These are phyloP conservation scores for Ambrosia artemisiifolia DNA, from an alignment of 129 eudicot genomes.

Conservation along the genomic window DNA sequence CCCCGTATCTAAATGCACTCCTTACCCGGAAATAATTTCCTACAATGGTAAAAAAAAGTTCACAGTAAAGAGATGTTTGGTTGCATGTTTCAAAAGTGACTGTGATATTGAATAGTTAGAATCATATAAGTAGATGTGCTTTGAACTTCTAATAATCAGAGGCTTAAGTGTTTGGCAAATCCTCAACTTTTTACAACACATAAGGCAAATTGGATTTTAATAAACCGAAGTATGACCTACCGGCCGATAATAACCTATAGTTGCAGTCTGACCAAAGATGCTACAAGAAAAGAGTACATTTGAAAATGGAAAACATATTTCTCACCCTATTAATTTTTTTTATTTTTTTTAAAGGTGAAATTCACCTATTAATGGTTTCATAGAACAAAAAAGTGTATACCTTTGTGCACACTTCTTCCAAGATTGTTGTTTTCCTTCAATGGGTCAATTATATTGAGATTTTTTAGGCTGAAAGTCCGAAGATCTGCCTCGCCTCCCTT, in stretches of 20 bases:
- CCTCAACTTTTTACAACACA: too few relatives aligned
- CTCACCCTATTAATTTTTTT: neutral
- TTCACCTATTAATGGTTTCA: neutral
- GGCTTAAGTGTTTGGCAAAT: too few relatives aligned
- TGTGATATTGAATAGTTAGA: neutral
- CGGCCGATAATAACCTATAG: too few relatives aligned
- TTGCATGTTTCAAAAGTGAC: neutral
- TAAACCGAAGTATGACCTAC: too few relatives aligned
- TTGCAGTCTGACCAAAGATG: too few relatives aligned
- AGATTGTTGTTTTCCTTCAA: conserved; percentile 86
- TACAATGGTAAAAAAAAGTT: conserved; percentile 19
- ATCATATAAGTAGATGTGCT: neutral
- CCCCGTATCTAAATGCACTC: conserved; percentile 82
- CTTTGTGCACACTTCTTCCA: conserved; percentile 90
- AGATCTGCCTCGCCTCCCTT: conserved; percentile 44
- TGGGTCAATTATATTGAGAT: conserved; percentile 88
- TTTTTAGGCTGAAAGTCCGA: conserved; percentile 51
- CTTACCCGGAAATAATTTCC: conserved; percentile 76
- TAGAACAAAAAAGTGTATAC: conserved; percentile 29
- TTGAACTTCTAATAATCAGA: too few relatives aligned
- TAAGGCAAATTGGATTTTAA: too few relatives aligned
- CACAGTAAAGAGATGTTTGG: neutral
- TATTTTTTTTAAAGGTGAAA: too few relatives aligned
- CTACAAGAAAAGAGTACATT: neutral
- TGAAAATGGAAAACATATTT: neutral